phyloP scores from a whole-genome alignment of 345 rosid species.

The Bruguiera sexangula region DNA sequence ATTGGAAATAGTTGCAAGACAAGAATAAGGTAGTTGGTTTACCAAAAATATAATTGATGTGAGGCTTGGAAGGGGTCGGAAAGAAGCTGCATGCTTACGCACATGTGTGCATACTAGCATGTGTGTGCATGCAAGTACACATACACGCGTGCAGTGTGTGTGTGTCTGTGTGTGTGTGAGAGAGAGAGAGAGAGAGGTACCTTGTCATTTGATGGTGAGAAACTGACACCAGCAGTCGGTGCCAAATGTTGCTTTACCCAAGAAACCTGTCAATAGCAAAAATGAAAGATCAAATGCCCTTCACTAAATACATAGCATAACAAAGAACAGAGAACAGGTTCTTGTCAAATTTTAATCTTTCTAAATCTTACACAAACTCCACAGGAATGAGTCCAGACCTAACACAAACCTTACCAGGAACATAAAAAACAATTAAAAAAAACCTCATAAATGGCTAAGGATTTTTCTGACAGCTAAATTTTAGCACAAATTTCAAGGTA shows the following conservation, averaged over 20 bases:
- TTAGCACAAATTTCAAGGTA: neutral
- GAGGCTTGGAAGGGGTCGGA: neutral
- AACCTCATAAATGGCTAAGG: neutral
- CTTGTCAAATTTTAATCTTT: neutral
- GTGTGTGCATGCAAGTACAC: no score
- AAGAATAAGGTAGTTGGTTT: slow-evolving; percentile 8
- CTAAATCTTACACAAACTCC: neutral
- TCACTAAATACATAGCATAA: neutral
- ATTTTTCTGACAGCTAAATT: neutral
- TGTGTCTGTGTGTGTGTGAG: no score
- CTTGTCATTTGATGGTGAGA: slow-evolving; percentile 96
- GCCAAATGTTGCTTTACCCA: slow-evolving; percentile 98
- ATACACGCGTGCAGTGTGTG: no score
- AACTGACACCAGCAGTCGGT: slow-evolving; percentile 87
- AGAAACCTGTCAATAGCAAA: slow-evolving; percentile 52
- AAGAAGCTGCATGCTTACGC: no score
- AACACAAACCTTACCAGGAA: no score
- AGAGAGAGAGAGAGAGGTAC: slow-evolving; percentile 28
- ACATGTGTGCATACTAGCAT: no score
- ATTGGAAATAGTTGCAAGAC: slow-evolving; percentile 15
- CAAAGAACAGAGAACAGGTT: neutral
- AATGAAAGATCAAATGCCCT: slow-evolving; percentile 14
- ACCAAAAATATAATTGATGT: neutral
- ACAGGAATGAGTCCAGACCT: no score
- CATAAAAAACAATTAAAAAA: neutral